Base-by-base conservation (phyloP, 805 yeast species). In the Brettanomyces custersianus region DNA sequence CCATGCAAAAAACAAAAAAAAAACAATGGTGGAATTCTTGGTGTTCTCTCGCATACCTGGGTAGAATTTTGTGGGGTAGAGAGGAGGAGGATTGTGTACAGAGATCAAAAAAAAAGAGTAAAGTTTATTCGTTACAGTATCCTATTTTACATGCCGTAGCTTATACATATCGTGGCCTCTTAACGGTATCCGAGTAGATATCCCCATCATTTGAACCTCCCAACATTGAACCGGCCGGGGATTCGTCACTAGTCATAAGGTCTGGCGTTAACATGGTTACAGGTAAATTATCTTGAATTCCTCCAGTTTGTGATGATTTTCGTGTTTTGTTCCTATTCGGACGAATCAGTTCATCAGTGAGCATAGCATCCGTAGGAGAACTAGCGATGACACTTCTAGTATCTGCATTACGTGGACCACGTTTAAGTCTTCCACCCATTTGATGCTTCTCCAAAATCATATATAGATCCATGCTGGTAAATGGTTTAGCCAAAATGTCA, bases 401-500 rank as follows among this genome's bases (percentile, higher is more conserved):
- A 3, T 25, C 28, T 8, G 28, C 28, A 25, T 25, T 25, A n/a
- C n/a, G n/a, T n/a, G n/a, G n/a, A n/a, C n/a, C n/a, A n/a, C 31
- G 48, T 10, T 50, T 48, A 33, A 54, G 44, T 33, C 40, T 41
- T n/a, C 49, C 62, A 21, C 71, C 65, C 39, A 73, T 68, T 36
- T 81, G 64, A 54, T 83, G 86, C 47, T 87, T 81, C 43, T 81
- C 77, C 36, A 90, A 62, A 51, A 87, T 84, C 41, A 77, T 67
- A 51, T 79, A 83, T 39, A 92, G 65, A 52, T 85, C 95, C 45
- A 79, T 84, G 52, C 83, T 86, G 2, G 94, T 81, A 55, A 92
- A 92, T 1, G 98, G 98, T 52, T 92, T 86, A 4, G 95, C 94
- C 43, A 92, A 64, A 25, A 92, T 85, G 57, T 86, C 95, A 40